A percentile compares a stretch with the other conserved stretches of the same genome.
These are phyloP conservation scores for Ilex aquifolium DNA, from an alignment of 257 asterid genomes.

Conservation along the genomic window DNA sequence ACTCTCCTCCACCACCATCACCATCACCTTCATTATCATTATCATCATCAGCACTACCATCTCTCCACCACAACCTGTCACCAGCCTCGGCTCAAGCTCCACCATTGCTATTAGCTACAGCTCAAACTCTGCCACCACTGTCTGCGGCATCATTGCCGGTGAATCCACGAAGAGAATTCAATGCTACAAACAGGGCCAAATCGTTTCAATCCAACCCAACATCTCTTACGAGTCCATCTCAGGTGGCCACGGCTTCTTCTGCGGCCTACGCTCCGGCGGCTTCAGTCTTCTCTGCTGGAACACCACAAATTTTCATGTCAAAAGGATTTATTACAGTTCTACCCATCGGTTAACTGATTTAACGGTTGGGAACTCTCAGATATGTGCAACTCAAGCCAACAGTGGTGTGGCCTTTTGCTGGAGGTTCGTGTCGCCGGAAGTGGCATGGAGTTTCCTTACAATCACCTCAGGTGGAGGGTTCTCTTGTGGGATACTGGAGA, in stretches of 20 bases:
- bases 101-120: not conserved
- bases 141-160: not conserved
- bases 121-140: not conserved
- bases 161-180: not conserved
- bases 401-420: not conserved
- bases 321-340: not conserved
- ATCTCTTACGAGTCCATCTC: not conserved
- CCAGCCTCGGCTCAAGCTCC: not conserved
- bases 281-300: not conserved
- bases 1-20: not conserved
- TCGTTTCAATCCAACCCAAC: not conserved
- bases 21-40: not conserved
- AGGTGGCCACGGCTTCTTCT: not conserved
- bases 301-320: not conserved
- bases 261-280: not conserved
- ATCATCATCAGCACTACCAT: not conserved
- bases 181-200: not conserved
- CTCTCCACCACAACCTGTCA: not conserved
- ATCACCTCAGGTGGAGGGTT: slow-evolving; percentile 1
- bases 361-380: not conserved
- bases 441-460: not conserved
- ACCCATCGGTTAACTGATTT: not conserved
- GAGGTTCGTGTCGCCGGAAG: not conserved
- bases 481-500: slow-evolving; percentile 1
- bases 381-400: not conserved